A percentile compares a stretch with the other conserved stretches of the same genome.
These are phyloP conservation scores for Cyclocybe cylindracea DNA, from an alignment of 768 basidiomycete genomes.

Conservation along the genomic window DNA sequence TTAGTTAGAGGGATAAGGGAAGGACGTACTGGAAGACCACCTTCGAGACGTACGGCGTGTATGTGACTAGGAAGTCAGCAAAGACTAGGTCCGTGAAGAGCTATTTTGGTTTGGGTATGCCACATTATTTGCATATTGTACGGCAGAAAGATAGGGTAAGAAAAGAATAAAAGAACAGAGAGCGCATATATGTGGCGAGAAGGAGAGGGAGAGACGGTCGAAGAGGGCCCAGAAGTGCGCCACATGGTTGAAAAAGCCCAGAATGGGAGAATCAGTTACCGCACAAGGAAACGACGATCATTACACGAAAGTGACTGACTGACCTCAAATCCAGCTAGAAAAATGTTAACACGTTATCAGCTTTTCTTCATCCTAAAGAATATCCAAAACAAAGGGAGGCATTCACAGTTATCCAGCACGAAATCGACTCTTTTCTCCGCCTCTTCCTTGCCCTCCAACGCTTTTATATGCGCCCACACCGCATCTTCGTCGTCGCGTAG, in stretches of 20 bases:
- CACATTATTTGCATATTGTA: too few relatives aligned
- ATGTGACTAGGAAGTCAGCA: constrained; percentile 89
- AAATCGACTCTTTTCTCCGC: constrained; percentile 67
- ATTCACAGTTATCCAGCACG: constrained; percentile 86
- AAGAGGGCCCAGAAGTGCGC: too few relatives aligned
- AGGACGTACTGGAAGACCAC: constrained; percentile 86
- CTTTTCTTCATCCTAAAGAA: not conserved
- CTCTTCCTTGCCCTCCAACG: constrained; percentile 33
- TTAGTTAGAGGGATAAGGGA: not conserved
- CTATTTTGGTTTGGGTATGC: too few relatives aligned
- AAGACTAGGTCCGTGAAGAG: constrained; percentile 93
- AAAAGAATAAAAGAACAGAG: not conserved
- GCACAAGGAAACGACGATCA: too few relatives aligned
- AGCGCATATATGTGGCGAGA: too few relatives aligned
- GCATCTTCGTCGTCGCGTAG: constrained; percentile 78
- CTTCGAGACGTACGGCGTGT: constrained; percentile 78
- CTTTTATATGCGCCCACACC: constrained; percentile 73
- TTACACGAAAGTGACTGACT: not conserved
- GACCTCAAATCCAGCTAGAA: constrained; percentile 88
- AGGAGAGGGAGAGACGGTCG: too few relatives aligned
- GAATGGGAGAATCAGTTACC: too few relatives aligned
- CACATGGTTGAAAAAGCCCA: too few relatives aligned
- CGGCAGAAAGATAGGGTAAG: not conserved
- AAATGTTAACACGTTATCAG: not conserved
- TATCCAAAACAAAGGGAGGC: not conserved